phyloP scores from a whole-genome alignment of 768 basidiomycete genomes.

The Auricularia heimuer region DNA sequence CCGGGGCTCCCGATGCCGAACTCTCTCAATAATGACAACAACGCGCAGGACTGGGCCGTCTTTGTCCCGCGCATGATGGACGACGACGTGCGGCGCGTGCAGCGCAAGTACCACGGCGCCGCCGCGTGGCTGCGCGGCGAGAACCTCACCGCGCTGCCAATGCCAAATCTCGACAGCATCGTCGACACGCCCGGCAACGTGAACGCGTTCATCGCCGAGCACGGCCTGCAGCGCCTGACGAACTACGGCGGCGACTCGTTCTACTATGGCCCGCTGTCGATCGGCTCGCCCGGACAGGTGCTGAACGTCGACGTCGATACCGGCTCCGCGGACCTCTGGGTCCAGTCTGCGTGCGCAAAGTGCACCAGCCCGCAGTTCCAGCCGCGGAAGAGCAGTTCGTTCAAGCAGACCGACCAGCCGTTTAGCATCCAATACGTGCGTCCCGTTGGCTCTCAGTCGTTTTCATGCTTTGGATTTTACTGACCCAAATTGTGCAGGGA shows the following conservation, averaged over 20 bases:
- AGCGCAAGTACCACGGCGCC: not conserved
- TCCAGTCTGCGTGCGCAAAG: slow-evolving; percentile 28
- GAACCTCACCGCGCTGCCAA: not conserved
- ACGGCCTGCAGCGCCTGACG: slow-evolving; percentile 20
- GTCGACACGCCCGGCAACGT: not conserved
- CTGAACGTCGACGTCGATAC: slow-evolving; percentile 58
- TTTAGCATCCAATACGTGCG: slow-evolving; percentile 36
- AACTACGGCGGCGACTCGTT: slow-evolving; percentile 37
- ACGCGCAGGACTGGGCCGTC: not conserved
- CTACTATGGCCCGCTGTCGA: slow-evolving; percentile 37
- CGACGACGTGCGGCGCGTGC: not conserved
- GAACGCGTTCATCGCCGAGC: not conserved
- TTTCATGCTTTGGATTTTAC: not conserved
- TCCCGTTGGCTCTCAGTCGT: not conserved
- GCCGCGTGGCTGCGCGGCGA: not conserved
- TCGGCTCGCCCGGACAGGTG: slow-evolving; percentile 47
- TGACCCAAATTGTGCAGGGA: slow-evolving; percentile 12
- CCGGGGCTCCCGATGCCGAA: too few species aligned
- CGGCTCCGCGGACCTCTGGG: slow-evolving; percentile 57
- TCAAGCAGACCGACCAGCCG: slow-evolving; percentile 16
- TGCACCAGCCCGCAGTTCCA: slow-evolving; percentile 33
- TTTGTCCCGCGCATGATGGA: not conserved
- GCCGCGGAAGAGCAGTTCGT: slow-evolving; percentile 33
- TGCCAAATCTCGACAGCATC: not conserved
- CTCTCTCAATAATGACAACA: not conserved